phyloP scores from a whole-genome alignment of 768 basidiomycete genomes.

The Gloeostereum incarnatum region DNA sequence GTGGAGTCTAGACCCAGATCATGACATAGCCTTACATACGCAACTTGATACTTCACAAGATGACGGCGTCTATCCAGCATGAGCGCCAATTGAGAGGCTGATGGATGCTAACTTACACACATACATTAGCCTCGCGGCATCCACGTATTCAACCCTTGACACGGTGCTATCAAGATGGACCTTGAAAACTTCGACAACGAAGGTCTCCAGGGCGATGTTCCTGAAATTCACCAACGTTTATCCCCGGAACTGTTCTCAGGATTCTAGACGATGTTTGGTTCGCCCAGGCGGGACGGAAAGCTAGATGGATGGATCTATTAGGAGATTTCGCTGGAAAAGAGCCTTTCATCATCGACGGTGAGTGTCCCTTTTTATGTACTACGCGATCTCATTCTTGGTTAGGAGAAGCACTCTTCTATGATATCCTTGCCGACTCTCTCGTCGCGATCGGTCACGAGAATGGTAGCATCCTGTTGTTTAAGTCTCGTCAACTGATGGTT shows the following conservation, averaged over 20 bases:
- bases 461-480: conserved; percentile 22
- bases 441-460: conserved; percentile 41
- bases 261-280: conserved; percentile 31
- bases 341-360: conserved; percentile 58
- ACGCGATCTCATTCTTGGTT: conserved; percentile 1
- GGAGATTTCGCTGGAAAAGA: conserved; percentile 66
- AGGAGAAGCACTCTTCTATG: conserved; percentile 57
- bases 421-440: conserved; percentile 51
- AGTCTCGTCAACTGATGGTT: conserved; percentile 4
- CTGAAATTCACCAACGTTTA: background rate
- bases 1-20: background rate
- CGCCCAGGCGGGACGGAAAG: conserved; percentile 19
- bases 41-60: too few relatives aligned
- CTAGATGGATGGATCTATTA: conserved; percentile 60
- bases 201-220: conserved; percentile 1
- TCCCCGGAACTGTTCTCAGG: conserved; percentile 15
- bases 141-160: background rate
- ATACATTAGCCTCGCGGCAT: background rate
- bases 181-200: conserved; percentile 25
- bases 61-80: too few relatives aligned
- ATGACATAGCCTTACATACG: background rate
- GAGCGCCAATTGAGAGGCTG: too few relatives aligned
- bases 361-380: conserved; percentile 2
- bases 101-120: background rate
- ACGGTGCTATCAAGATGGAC: conserved; percentile 19